phyloP scores from a whole-genome alignment of 2,329 filamentous ascomycete species.

The Paramyrothecium sp. region DNA sequence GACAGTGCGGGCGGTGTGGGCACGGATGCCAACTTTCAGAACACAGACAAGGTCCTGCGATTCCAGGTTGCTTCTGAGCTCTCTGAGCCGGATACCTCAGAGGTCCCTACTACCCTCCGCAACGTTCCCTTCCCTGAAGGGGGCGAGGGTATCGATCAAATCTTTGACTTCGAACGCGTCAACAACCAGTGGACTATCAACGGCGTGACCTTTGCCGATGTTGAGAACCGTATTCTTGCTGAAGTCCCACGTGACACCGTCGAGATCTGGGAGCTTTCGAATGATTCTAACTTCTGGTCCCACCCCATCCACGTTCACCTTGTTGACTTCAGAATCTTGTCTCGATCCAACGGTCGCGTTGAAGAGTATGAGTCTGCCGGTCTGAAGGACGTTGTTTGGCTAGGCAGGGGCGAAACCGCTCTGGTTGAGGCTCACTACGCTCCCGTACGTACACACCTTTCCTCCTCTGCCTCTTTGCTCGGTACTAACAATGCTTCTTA shows the following conservation, averaged over 20 bases:
- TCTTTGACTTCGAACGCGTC: conserved; percentile 42
- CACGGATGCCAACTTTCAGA: conserved; percentile 45
- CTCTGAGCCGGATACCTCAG: conserved; percentile 30
- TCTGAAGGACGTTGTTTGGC: conserved; percentile 57
- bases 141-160: conserved; percentile 33
- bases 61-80: conserved; percentile 26
- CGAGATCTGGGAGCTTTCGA: conserved; percentile 49
- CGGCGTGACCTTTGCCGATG: conserved; percentile 35
- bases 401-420: conserved; percentile 48
- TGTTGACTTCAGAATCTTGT: conserved; percentile 55
- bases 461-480: too few relatives aligned
- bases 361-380: conserved; percentile 51
- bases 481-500: too few relatives aligned
- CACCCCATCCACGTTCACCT: conserved; percentile 59
- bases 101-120: conserved; percentile 28
- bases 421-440: conserved; percentile 49
- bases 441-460: conserved; percentile 20
- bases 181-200: conserved; percentile 48
- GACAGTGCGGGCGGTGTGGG: conserved; percentile 24
- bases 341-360: conserved; percentile 40
- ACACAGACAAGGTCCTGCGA: conserved; percentile 50
- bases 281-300: conserved; percentile 46
- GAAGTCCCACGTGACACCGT: conserved; percentile 43
- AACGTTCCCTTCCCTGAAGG: conserved; percentile 34
- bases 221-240: conserved; percentile 45